Base-by-base conservation (phyloP, 352 stramenopile genomes). In the Globisporangium uncinulatum region DNA sequence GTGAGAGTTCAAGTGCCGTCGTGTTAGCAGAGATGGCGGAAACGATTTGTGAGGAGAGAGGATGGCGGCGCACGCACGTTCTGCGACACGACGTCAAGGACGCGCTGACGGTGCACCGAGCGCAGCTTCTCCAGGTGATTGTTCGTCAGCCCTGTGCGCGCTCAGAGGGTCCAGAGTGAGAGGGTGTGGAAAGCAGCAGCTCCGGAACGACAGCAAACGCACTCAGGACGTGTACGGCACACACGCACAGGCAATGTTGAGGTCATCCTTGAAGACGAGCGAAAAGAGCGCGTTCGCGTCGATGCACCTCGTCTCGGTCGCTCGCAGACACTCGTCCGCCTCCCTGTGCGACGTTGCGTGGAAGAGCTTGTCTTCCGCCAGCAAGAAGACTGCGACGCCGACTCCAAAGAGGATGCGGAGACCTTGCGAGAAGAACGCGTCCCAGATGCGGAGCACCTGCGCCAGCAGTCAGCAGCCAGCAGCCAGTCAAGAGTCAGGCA, bases 361-460 rank as follows among this genome's bases (percentile, higher is more conserved):
- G 44, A 89, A 91, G 11, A 92, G 44, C 10, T 75, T 83, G 52
- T 89, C 69, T 55, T 90, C 83, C 0, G 76, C 75, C 2, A 75
- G 75, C 47, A 89, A 70, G 7, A 92, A 70, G n/a, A 91, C 55
- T 3, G 78, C 76, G 8, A 91, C 67, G 15, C 83, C 80, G 11
- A 89, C 67, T 11, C 80, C 83, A 49, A 87, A 89, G 29, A 92
- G 78, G 1, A 91, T 69, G 9, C 83, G 69, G 4, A 91, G 58
- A 2, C 80, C 83, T 41, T 86, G 78, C 20, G 76, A 77, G 44
- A 92, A 92, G 53, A 92, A 89, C 0, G 71, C 73, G 49, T 92
- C 83, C 83, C 83, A 92, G 36, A 92, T 82, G 8, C 83, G 69
- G 29, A 92, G 56, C n/a, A 86, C 75, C 75, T 86, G 47, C 14